Base-by-base conservation (phyloP, 768 basidiomycete species). In the Cystobasidium tubakii region DNA sequence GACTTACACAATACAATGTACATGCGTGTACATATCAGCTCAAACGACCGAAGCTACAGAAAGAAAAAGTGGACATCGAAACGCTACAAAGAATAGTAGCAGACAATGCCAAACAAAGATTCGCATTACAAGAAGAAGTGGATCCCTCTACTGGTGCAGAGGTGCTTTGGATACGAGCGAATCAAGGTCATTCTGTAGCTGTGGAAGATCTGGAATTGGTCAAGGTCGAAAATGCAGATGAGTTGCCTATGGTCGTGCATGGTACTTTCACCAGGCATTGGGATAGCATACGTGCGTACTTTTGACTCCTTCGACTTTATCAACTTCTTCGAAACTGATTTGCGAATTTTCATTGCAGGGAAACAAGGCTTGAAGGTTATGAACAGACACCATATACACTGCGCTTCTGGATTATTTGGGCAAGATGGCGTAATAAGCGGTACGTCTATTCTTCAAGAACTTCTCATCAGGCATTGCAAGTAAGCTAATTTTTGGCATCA, bases 301-400 rank as follows among this genome's bases (percentile, higher is more conserved):
- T 27, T 7, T n/a, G 21, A 25, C 57, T 19, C 23, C 23, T 23
- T 25, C 43, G 33, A 44, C 31, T 34, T 64, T 4, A 31, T 15
- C n/a, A n/a, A n/a, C n/a, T n/a, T n/a, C n/a, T n/a, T n/a, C n/a
- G n/a, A n/a, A n/a, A n/a, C n/a, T n/a, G n/a, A n/a, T n/a, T n/a
- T n/a, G n/a, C n/a, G 15, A 39, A 39, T 6, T 39, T 15, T 39
- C 39, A 39, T 39, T 39, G 12, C 72, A 79, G 79, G 72, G 25
- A 76, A 76, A 29, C 76, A 78, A 54, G 79, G 79, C 0, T 71
- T 80, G 19, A 79, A 76, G 73, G 69, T 75, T 75, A 96, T 94
- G 92, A 84, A 82, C 15, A 84, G 95, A 29, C 95, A 93, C 78
- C 93, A 97, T 78, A 89, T 98, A 44, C 95, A 99, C 81, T 84